Conservation (phyloP, 2,329 filamentous ascomycete genomes). For the Pseudocercospora musae region DNA sequence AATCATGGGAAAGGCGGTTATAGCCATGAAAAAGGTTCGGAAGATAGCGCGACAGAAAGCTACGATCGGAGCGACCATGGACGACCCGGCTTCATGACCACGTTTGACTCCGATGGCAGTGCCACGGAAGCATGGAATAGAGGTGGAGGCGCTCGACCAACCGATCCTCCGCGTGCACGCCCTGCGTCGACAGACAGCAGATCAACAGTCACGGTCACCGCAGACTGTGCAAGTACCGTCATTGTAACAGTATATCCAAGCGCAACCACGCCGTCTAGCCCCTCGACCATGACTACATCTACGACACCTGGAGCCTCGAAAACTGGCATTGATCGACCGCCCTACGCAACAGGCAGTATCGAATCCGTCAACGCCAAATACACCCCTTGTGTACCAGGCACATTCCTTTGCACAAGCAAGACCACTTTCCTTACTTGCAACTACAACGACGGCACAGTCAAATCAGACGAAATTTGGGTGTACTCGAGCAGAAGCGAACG, state of each 20-base stretch:
- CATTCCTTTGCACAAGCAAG: slow-evolving; percentile 39
- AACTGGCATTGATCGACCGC: slow-evolving; percentile 10
- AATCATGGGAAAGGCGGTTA: neutral
- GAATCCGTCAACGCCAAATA: slow-evolving; percentile 24
- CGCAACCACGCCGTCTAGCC: slow-evolving; percentile 6
- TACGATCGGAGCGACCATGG: neutral
- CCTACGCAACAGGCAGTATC: slow-evolving; percentile 30
- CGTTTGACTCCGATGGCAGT: neutral
- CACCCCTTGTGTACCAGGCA: slow-evolving; percentile 39
- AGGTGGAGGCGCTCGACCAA: neutral
- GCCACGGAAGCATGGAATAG: neutral
- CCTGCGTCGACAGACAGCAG: neutral
- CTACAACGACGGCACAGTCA: slow-evolving; percentile 27
- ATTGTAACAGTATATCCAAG: slow-evolving; percentile 22
- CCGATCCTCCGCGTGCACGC: neutral
- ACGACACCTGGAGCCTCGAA: slow-evolving; percentile 8
- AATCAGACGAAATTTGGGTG: slow-evolving; percentile 26
- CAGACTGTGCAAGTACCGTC: slow-evolving; percentile 24
- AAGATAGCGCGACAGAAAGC: neutral
- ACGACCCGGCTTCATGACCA: neutral
- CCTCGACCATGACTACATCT: slow-evolving; percentile 12
- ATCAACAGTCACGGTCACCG: slow-evolving; percentile 20
- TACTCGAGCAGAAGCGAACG: slow-evolving; percentile 31
- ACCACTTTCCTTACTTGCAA: slow-evolving; percentile 39
- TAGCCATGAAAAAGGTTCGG: neutral